Conservation (phyloP, 2,329 filamentous ascomycete species). For the Dryadomyces quercus-mongolicae region DNA sequence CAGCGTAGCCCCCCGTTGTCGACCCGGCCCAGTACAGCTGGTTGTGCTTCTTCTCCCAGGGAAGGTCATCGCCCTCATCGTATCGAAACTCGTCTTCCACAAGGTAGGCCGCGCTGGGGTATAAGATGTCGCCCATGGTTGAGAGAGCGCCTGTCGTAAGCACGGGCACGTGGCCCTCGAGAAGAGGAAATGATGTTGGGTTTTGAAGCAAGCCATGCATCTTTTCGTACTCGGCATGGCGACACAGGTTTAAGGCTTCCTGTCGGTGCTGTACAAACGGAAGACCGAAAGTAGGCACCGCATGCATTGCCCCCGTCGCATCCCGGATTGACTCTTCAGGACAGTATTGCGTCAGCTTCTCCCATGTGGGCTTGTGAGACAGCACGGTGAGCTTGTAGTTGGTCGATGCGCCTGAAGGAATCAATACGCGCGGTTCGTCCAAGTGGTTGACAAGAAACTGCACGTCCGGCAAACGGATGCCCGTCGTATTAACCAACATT, state of each 20-base stretch:
- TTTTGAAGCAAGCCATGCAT: conserved; percentile 32
- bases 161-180: conserved; percentile 29
- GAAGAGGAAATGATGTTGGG: conserved; percentile 27
- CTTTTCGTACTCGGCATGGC: conserved; percentile 28
- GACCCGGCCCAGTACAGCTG: conserved; percentile 46
- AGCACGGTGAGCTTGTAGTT: background rate
- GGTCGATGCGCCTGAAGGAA: conserved; percentile 4
- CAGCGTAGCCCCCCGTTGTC: conserved; percentile 34
- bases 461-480: conserved; percentile 21
- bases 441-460: conserved; percentile 34
- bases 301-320: too few species aligned
- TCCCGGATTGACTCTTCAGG: too few species aligned
- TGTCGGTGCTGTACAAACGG: conserved; percentile 23
- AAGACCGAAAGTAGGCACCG: conserved; percentile 15
- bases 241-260: conserved; percentile 26
- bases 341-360: conserved; percentile 20
- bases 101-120: conserved; percentile 30
- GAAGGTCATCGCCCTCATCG: conserved; percentile 20
- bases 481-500: conserved; percentile 8
- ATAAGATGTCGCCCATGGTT: conserved; percentile 38
- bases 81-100: background rate
- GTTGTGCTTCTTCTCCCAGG: conserved; percentile 36
- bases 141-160: conserved; percentile 31
- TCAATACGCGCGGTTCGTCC: conserved; percentile 33
- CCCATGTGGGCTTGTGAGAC: conserved; percentile 16